Evolutionary conservation across 2,329 filamentous ascomycete species (phyloP), one percentile per base, ranked within the genome.

Genomic region (Hymenoscyphus infarciens): DNA sequence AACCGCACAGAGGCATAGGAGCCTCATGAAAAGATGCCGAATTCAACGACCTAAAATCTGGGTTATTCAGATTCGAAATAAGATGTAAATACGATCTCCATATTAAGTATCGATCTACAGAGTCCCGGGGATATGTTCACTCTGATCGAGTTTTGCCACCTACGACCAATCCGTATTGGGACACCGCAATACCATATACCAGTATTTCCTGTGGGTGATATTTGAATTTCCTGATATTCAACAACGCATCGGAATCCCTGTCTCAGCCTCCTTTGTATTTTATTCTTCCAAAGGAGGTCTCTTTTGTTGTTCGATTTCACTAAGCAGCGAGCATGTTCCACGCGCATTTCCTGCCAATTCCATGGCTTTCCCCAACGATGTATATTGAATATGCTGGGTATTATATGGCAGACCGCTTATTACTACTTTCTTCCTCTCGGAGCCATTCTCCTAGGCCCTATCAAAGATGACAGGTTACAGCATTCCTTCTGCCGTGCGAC

Each of bases 141-240:
- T 38, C 35, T 38, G 13, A 38, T 38, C 13, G 35, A 38, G 35
- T 15, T 22, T 19, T 52, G 45, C 19, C 45, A 52, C 19, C n/a
- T 13, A 5, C 19, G 11, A 22, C 45, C 25, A 52, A 52, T 38
- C 45, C 45, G n/a, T 52, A 5, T 52, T 13, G 45, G 45, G 45
- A 22, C 45, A 52, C 45, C 45, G 45, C 45, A 52, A 52, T 11
- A 19, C 22, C 45, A 52, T 52, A 52, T 52, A 52, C 45, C 45
- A 19, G 45, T 52, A 52, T 3, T 25, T 25, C 45, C 45, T 52
- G 19, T 52, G 8, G 45, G 11, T 19, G 8, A 52, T 13, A 27
- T 52, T 11, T 25, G 4, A 13, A 22, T 25, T 22, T 52, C n/a
- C 42, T 49, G 42, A 49, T 49, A 49, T 19, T 19, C 8, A 49